These are phyloP conservation scores for Rhynchosporium graminicola DNA, from an alignment of 2,329 filamentous ascomycete species.

Conservation along the genomic window DNA sequence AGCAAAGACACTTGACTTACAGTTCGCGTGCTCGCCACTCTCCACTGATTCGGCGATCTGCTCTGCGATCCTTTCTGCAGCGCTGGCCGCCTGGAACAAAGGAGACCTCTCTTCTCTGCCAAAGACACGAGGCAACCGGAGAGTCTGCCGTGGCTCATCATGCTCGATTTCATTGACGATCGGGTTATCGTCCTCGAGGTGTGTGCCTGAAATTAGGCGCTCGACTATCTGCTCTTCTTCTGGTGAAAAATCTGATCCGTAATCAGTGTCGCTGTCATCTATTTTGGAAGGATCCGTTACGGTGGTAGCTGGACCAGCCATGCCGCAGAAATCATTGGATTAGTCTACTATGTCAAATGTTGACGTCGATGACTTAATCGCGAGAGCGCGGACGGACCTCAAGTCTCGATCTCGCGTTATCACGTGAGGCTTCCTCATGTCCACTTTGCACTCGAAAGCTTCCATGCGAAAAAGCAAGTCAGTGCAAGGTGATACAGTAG, in stretches of 20 bases:
- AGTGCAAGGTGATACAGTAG: too few relatives aligned
- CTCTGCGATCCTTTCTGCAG: slow-evolving; percentile 34
- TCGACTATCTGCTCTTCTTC: slow-evolving; percentile 57
- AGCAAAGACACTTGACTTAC: slow-evolving; percentile 44
- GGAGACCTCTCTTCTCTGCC: slow-evolving; percentile 41
- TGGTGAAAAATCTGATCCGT: slow-evolving; percentile 62
- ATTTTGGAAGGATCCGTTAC: not conserved
- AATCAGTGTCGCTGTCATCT: slow-evolving; percentile 51
- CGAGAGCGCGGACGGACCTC: too few relatives aligned
- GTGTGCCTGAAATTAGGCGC: slow-evolving; percentile 48
- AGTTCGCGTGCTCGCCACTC: slow-evolving; percentile 49
- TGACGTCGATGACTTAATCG: slow-evolving; percentile 7
- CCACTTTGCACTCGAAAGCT: too few relatives aligned
- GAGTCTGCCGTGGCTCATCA: slow-evolving; percentile 38
- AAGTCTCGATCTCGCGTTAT: slow-evolving; percentile 3
- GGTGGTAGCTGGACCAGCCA: slow-evolving; percentile 31
- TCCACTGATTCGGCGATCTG: slow-evolving; percentile 36
- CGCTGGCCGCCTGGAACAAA: slow-evolving; percentile 37
- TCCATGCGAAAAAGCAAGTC: too few relatives aligned
- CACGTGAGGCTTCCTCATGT: not conserved
- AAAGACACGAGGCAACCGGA: slow-evolving; percentile 45
- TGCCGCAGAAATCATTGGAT: slow-evolving; percentile 22
- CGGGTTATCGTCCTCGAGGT: slow-evolving; percentile 36
- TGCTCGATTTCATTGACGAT: slow-evolving; percentile 39
- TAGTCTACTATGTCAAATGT: slow-evolving; percentile 11